phyloP scores from a whole-genome alignment of 768 basidiomycete genomes.

The Pleurotus tuber-regium region DNA sequence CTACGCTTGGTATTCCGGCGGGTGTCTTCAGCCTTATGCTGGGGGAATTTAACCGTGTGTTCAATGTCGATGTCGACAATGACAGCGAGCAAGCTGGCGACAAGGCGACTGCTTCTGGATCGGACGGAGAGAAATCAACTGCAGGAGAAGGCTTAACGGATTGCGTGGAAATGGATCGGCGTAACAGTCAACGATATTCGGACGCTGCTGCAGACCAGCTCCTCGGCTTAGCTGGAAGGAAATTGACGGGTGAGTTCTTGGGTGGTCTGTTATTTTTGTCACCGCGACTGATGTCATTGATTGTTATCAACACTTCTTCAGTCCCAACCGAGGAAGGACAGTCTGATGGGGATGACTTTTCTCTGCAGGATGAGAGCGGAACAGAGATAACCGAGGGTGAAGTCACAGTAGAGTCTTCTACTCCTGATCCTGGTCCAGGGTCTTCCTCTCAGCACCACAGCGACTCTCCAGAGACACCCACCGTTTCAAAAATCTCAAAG shows the following conservation, averaged over 20 bases:
- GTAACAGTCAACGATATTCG: constrained; percentile 84
- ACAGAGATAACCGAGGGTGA: constrained; percentile 69
- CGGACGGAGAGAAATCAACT: constrained; percentile 20
- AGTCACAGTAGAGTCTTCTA: constrained; percentile 43
- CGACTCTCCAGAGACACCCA: constrained; percentile 37
- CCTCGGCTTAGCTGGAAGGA: constrained; percentile 38
- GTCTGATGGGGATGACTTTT: constrained; percentile 70
- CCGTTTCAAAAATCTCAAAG: constrained; percentile 38
- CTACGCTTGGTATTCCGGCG: constrained; percentile 96
- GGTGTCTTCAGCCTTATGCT: constrained; percentile 95
- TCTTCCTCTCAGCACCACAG: constrained; percentile 26
- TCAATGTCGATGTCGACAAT: constrained; percentile 68
- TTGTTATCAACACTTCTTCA: constrained; percentile 15
- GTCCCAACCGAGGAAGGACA: constrained; percentile 56
- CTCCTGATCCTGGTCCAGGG: not conserved
- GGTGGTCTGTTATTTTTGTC: not conserved
- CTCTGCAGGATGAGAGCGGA: constrained; percentile 70
- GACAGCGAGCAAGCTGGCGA: constrained; percentile 39
- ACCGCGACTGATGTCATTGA: not conserved
- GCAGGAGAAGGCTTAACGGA: constrained; percentile 32
- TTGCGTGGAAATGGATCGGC: constrained; percentile 39
- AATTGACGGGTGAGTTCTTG: not conserved
- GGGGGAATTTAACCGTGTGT: constrained; percentile 89
- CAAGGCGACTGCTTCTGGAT: constrained; percentile 21
- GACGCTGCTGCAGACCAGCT: constrained; percentile 81